Base-by-base conservation (phyloP, 2,329 filamentous ascomycete genomes). In the Fusarium acutatum region DNA sequence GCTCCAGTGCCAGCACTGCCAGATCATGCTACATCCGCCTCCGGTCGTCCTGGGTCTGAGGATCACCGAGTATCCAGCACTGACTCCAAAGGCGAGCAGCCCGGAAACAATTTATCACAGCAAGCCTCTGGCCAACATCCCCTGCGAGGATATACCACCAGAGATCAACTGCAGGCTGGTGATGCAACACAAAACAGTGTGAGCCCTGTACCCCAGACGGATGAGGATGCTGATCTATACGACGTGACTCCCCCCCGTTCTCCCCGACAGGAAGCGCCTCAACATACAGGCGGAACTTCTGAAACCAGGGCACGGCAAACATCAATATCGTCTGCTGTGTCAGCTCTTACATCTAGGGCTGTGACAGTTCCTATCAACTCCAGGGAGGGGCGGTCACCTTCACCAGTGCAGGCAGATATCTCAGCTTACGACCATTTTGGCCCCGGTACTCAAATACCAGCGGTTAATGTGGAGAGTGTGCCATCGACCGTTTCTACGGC, bases 171-270 rank as follows among this genome's bases (percentile, higher is more conserved):
- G 34, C 74, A 65, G n/a, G 63, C 75, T 20, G 73, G 78, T 12
- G 79, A 81, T 30, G 37, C 70, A 15, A 58, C 73, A 10, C 74
- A 80, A 11, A 81, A 81, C 12, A 70, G 75, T 47, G 82, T 82
- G n/a, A 83, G 78, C 49, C 80, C 79, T 6, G 78, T 78, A 4
- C 54, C 66, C 18, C 72, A 75, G 30, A 63, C 68, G 38, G 80
- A 81, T 17, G 78, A 75, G 15, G 83, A 85, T 6, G 81, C 86
- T 7, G 81, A 87, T 32, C 77, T 87, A 7, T 88, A 88, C 74
- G 83, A 86, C 65, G 84, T 84, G 9, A 86, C 86, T 5, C 86
- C 86, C 2, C 85, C 84, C 6, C 81, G 78, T 17, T 86, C 85
- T 1, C 86, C 86, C 2, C 72, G 53, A 28, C 69, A 72, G 37